Evolutionary conservation across 2,329 filamentous ascomycete species (phyloP).

Genomic region (Epichloe coenophiala): DNA sequence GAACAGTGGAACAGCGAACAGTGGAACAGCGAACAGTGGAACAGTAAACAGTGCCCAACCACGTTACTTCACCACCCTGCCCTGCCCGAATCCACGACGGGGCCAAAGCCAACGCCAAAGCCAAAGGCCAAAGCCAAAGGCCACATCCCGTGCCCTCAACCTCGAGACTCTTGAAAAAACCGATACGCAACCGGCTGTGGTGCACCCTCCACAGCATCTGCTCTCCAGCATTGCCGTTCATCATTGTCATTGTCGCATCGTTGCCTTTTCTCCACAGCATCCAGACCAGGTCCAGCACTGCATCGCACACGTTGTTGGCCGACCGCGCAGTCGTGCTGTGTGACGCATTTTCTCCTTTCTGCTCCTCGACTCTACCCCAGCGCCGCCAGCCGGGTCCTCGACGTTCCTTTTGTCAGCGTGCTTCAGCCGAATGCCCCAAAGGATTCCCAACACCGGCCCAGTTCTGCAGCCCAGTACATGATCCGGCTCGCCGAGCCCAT

Average conservation of each 20-base stretch:
- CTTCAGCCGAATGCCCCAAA: slow-evolving; percentile 5
- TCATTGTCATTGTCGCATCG: neutral
- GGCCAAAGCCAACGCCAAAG: neutral
- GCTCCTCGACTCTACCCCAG: neutral
- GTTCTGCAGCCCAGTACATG: slow-evolving; percentile 8
- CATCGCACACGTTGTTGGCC: neutral
- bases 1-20: too few relatives aligned
- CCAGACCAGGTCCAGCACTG: neutral
- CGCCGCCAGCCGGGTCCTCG: neutral
- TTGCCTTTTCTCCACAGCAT: neutral
- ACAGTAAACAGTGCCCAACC: neutral
- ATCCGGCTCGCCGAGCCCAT: slow-evolving; percentile 7
- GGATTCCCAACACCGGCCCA: slow-evolving; percentile 1
- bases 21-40: too few relatives aligned
- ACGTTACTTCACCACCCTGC: neutral
- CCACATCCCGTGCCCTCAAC: neutral
- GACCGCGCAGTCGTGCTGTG: slow-evolving; percentile 2
- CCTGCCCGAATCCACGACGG: slow-evolving; percentile 1
- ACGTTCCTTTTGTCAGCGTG: neutral
- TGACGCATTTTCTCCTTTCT: slow-evolving; percentile 3
- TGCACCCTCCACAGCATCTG: neutral
- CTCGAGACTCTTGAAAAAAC: neutral
- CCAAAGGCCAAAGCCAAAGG: neutral
- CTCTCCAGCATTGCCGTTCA: neutral
- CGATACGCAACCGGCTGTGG: neutral